These are phyloP conservation scores for Ganoderma resinaceum DNA, from an alignment of 1,284 basidiomycete genomes.

Conservation along the genomic window DNA sequence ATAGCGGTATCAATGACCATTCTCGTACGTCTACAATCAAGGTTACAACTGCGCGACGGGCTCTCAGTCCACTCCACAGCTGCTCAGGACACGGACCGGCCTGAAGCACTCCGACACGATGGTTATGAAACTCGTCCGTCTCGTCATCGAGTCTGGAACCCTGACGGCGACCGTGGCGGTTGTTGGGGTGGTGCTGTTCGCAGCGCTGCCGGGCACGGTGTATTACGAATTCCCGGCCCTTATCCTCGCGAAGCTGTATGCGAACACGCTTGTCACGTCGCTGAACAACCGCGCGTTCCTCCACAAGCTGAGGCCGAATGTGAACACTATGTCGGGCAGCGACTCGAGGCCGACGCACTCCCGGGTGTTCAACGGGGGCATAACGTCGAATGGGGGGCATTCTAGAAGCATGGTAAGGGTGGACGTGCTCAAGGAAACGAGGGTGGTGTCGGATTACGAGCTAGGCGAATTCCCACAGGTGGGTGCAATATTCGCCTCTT, in stretches of 20 bases:
- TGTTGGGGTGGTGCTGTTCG: constrained; percentile 8
- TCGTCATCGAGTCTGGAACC: constrained; percentile 30
- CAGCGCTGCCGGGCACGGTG: not conserved
- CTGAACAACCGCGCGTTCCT: constrained; percentile 22
- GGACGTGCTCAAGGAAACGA: not conserved
- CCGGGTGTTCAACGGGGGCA: not conserved
- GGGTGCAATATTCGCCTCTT: not conserved
- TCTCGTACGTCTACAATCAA: not conserved
- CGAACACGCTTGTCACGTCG: constrained; percentile 18
- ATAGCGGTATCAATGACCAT: constrained; percentile 4
- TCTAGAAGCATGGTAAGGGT: not conserved
- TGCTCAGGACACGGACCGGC: constrained; percentile 19
- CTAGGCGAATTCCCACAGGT: not conserved
- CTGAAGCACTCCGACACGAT: constrained; percentile 21
- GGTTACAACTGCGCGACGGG: not conserved
- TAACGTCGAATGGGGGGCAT: not conserved
- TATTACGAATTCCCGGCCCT: constrained; percentile 6
- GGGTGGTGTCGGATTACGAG: not conserved
- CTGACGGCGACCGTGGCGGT: constrained; percentile 24
- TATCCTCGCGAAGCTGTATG: constrained; percentile 22
- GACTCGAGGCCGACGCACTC: not conserved
- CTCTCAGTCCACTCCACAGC: constrained; percentile 3
- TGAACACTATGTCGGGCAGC: not conserved
- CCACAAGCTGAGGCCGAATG: not conserved
- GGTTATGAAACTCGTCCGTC: constrained; percentile 24